Percentiles rank a stretch among this genome's conserved stretches.
Conservation (phyloP, 495 filamentous ascomycete species). For the Usnea hakonensis region DNA sequence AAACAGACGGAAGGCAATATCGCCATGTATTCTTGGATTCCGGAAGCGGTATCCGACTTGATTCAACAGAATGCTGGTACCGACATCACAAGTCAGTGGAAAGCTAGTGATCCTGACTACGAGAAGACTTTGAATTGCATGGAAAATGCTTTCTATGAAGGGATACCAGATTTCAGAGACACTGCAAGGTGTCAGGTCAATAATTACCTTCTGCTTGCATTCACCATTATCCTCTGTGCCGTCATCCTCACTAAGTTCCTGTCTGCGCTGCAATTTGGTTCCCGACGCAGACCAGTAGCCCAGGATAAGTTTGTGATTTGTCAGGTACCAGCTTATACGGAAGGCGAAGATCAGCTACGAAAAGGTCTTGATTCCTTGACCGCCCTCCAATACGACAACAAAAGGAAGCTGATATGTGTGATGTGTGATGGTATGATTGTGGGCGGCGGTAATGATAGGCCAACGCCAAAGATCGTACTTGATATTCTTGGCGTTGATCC, state of each 20-base stretch:
- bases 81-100: conserved; percentile 64
- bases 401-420: conserved; percentile 87
- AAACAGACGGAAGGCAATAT: conserved; percentile 41
- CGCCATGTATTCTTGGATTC: conserved; percentile 58
- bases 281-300: conserved; percentile 77
- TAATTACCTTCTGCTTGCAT: conserved; percentile 82
- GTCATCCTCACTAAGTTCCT: conserved; percentile 88
- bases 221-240: conserved; percentile 69
- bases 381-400: conserved; percentile 93
- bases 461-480: conserved; percentile 93
- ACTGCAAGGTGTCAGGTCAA: conserved; percentile 73
- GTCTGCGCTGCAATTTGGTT: conserved; percentile 86
- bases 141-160: conserved; percentile 74
- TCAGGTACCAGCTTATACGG: conserved; percentile 94
- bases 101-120: conserved; percentile 41
- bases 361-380: conserved; percentile 92
- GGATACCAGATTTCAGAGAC: conserved; percentile 77
- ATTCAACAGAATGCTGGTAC: conserved; percentile 67
- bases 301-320: conserved; percentile 99
- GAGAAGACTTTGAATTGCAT: conserved; percentile 65
- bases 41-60: conserved; percentile 50
- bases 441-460: conserved; percentile 90
- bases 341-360: conserved; percentile 88
- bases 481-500: conserved; percentile 97
- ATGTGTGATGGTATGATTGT: conserved; percentile 96